Conservation (phyloP, 2,329 filamentous ascomycete genomes). For the Botrytis byssoidea region DNA sequence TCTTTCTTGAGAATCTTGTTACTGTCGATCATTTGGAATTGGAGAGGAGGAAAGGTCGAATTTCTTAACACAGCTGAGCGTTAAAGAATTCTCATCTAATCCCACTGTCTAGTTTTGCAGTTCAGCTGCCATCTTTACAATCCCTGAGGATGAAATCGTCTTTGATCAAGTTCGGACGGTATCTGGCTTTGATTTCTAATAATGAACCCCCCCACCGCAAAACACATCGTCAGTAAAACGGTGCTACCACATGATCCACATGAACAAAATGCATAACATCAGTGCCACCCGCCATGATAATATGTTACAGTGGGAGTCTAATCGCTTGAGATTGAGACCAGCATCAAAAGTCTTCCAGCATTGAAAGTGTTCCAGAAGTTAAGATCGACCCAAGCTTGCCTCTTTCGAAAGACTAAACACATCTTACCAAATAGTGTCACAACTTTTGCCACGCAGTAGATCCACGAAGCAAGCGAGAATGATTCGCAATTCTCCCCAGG, state of each 20-base stretch:
- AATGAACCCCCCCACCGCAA: background rate
- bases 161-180: background rate
- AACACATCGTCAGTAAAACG: background rate
- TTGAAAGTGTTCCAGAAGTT: background rate
- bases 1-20: background rate
- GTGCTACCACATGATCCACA: background rate
- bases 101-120: background rate
- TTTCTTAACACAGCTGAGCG: too few species aligned
- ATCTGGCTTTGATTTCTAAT: background rate
- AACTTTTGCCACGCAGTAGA: background rate
- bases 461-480: background rate
- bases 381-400: background rate
- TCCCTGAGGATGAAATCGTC: background rate
- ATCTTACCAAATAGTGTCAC: background rate
- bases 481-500: background rate
- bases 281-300: background rate
- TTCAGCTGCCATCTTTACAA: background rate
- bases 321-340: background rate
- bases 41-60: background rate
- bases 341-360: too few species aligned
- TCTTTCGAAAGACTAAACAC: background rate
- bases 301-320: background rate
- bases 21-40: background rate
- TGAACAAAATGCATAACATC: background rate
- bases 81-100: background rate